Evolutionary conservation across 2,329 filamentous ascomycete species (phyloP), one percentile per base, ranked within the genome.

Genomic region (Pseudocercospora fijiensis): DNA sequence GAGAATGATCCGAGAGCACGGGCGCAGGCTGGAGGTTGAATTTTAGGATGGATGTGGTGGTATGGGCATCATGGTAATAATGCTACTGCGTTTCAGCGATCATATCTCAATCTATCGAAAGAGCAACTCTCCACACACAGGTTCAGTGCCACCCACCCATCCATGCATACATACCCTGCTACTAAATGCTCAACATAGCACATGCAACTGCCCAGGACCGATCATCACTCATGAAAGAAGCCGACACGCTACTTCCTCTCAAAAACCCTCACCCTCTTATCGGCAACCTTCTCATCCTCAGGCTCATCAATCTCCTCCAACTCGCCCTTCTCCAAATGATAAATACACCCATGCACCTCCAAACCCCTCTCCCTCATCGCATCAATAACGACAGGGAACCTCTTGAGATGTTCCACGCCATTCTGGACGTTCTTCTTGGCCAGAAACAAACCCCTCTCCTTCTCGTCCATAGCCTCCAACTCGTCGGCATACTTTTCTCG

Each of bases 341-440:
- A 94, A 13, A 96, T 81, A 59, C 88, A 82, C n/a, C 90, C 91
- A 75, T 95, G 90, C 5, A 96, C 84, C 77, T 88, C 80, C 47
- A 96, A 77, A 0, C 88, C 89, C 27, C 90, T 82, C 71, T 91
- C 87, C 67, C 81, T 77, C 64, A 92, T 85, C 26, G 90, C 91
- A 66, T 90, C 88, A 71, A 87, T 83, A 28, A 96, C 84, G 24
- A 85, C 84, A 57, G 83, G 81, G 76, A 92, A 92, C 73, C 86
- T 82, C 80, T 88, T 85, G 62, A 95, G 77, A 20, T 86, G 84
- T 69, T 86, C 81, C 63, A 94, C 81, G 24, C 90, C 88, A 33
- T 84, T 81, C 69, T 86, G 81, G 18, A 96, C 90, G 75, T 95
- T 95, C 72, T 93, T 79, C 80, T 94, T 90, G 4, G 89, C 88